A percentile compares a stretch with the other conserved stretches of the same genome.
Evolutionary conservation across 1,139 yeast species (phyloP).

Genomic region (Pichia sp.): DNA sequence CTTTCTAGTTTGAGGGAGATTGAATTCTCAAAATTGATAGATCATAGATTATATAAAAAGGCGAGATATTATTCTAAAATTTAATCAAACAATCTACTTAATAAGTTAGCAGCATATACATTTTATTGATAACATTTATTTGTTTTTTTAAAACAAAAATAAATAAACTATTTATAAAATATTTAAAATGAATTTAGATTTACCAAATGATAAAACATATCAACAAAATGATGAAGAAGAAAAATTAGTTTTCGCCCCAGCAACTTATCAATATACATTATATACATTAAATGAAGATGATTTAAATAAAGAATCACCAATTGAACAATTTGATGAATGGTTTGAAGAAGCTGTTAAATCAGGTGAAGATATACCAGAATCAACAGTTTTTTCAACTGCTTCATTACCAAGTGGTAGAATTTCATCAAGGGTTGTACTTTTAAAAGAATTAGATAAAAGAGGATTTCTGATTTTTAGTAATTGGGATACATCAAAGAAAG

Average conservation of each 20-base stretch:
- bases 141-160: too few species aligned
- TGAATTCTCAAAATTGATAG: too few species aligned
- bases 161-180: too few species aligned
- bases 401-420: slow-evolving; percentile 83
- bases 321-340: slow-evolving; percentile 77
- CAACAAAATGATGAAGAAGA: slow-evolving; percentile 13
- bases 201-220: slow-evolving; percentile 11
- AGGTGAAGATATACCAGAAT: slow-evolving; percentile 65
- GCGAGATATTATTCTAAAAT: too few species aligned
- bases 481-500: slow-evolving; percentile 83
- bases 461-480: slow-evolving; percentile 91
- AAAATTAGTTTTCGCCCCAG: slow-evolving; percentile 59
- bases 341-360: slow-evolving; percentile 66
- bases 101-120: too few species aligned
- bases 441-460: slow-evolving; percentile 79
- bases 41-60: too few species aligned
- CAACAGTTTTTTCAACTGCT: slow-evolving; percentile 79
- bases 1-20: too few species aligned
- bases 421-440: slow-evolving; percentile 72
- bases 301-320: slow-evolving; percentile 50
- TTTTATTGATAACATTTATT: too few species aligned
- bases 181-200: slow-evolving; percentile 11
- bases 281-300: slow-evolving; percentile 51
- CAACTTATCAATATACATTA: slow-evolving; percentile 82
- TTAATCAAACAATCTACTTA: too few species aligned